Base-by-base conservation (phyloP, 2,329 filamentous ascomycete species). In the Aspergillus piperis region DNA sequence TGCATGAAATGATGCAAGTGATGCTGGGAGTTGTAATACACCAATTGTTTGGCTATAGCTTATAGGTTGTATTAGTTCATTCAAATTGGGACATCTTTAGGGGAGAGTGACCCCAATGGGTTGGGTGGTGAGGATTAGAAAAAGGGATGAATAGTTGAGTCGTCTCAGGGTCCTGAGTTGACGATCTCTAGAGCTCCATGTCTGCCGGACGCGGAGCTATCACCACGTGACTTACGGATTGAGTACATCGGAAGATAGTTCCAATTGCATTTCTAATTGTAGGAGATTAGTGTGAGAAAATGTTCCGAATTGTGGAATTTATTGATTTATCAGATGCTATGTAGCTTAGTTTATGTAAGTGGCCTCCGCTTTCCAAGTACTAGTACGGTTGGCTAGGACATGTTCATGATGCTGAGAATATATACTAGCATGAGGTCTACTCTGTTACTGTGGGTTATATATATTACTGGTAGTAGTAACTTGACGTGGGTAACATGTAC, bases 141-240 rank as follows among this genome's bases (percentile, higher is more conserved):
- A 54, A 44, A 39, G 21, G 23, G 53, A 55, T 21, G 15, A 36
- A 36, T 15, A 36, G 39, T 42, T 32, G 53, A 55, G 5, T 32
- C n/a, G 15, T 23, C n/a, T 30, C 25, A 39, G 53, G 52, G 17
- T 44, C 23, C 23, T 19, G 11, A 5, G 42, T 55, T 27, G 27
- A 36, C 25, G 23, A 47, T 55, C 39, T 21, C 30, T 41, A 41
- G 41, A 55, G 53, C 53, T 47, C 23, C 51, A 44, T 54, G 38
- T 10, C 41, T 30, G 15, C 25, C 17, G 47, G 53, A 55, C 23
- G 47, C 17, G 47, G 39, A 55, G 53, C 53, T 55, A 32, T 17
- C 47, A 27, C n/a, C 53, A 55, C 53, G 53, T 55, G 53, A 54
- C 53, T 36, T 42, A 19, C 51, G 3, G 5, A 41, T 39, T n/a